phyloP scores from a whole-genome alignment of 2,329 filamentous ascomycete genomes.

The Talaromyces sp. region DNA sequence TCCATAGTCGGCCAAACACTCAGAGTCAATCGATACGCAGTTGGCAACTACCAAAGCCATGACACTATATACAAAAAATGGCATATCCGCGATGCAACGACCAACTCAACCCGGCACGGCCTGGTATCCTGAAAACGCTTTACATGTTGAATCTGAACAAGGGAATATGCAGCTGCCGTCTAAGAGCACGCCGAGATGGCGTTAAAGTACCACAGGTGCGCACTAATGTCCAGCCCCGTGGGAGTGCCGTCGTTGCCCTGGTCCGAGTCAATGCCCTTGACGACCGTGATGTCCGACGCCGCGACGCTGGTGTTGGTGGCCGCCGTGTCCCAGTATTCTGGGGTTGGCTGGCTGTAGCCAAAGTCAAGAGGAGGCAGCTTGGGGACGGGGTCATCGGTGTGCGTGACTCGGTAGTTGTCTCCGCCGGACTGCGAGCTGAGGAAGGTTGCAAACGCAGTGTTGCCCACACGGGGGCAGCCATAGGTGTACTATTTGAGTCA shows the following conservation, averaged over 20 bases:
- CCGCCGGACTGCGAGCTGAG: slow-evolving; percentile 28
- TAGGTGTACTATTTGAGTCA: slow-evolving; percentile 32
- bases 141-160: not conserved
- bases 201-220: slow-evolving; percentile 31
- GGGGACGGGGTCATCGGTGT: slow-evolving; percentile 34
- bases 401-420: slow-evolving; percentile 33
- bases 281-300: slow-evolving; percentile 26
- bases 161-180: not conserved
- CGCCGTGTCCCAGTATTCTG: slow-evolving; percentile 39
- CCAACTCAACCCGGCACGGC: not conserved
- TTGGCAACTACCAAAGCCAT: not conserved
- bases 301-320: slow-evolving; percentile 23
- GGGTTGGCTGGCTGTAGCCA: slow-evolving; percentile 32
- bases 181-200: slow-evolving; percentile 1
- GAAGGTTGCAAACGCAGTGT: slow-evolving; percentile 31
- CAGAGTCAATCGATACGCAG: not conserved
- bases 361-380: slow-evolving; percentile 29
- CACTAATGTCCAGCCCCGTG: slow-evolving; percentile 16
- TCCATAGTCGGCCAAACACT: not conserved
- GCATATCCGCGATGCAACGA: not conserved
- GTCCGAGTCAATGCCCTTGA: slow-evolving; percentile 26
- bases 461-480: slow-evolving; percentile 40
- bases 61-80: not conserved
- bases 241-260: slow-evolving; percentile 30
- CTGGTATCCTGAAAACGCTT: not conserved